Base-by-base conservation (phyloP, 2,329 filamentous ascomycete genomes). In the Arthrobotrys sinensis region DNA sequence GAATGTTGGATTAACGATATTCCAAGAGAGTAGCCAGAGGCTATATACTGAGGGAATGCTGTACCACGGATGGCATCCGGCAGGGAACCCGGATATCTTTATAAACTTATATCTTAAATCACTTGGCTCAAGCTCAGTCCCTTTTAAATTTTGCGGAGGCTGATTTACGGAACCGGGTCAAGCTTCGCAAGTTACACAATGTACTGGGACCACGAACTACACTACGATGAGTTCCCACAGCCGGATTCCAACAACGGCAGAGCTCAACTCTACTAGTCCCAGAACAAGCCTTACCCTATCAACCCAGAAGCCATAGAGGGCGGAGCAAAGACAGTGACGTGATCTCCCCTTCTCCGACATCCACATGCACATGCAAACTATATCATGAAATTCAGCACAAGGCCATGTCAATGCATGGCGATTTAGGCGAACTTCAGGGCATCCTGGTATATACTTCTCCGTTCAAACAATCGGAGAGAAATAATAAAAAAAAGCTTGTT, bases 311-410 rank as follows among this genome's bases (percentile, higher is more conserved):
- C 34, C 43, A 45, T 4, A n/a, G 11, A 24, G 36, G 55, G 55
- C 55, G 55, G 55, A 43, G 55, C 28, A 60, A 32, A 36, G 11
- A 36, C n/a, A 10, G 55, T 60, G 55, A 60, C 55, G 55, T 43
- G 55, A 60, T 24, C 45, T 4, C 16, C 45, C 19, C 19, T 34
- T n/a, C 19, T 28, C 10, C 8, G 36, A 11, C 10, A 16, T 28
- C 36, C 36, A 24, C 36, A 12, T 10, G 28, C 8, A 36, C 28
- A 53, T 57, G n/a, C 32, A 38, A 6, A 7, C 36, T 60, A 28
- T 43, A 8, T 55, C 7, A 24, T 19, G 21, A 4, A 55, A 36
- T 14, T n/a, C 40, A 16, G 40, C 16, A n/a, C 11, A 52, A 52
- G n/a, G 32, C 28, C 12, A 36, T 6, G 7, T 32, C 19, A 52